Evolutionary conservation across 345 rosid genomes (phyloP).

Genomic region (Schrenkiella parvula): DNA sequence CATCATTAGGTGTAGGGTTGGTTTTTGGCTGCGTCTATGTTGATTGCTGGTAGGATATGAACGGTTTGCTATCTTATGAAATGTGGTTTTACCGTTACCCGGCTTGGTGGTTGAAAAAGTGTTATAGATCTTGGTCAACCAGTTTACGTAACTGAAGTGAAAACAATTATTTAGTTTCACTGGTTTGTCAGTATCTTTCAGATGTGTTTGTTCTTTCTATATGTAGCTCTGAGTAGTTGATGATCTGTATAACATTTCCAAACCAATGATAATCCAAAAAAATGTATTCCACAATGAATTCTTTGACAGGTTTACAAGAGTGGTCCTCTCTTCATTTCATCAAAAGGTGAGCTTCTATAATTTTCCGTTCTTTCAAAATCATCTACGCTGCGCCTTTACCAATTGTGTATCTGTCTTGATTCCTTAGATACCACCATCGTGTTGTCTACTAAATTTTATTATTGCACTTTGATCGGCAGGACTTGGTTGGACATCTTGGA

Average conservation of each 20-base stretch:
- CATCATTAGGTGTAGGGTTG: background rate
- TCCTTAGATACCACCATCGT: background rate
- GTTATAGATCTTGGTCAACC: background rate
- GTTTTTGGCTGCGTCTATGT: background rate
- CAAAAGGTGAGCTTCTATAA: constrained; percentile 59
- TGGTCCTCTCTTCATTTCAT: constrained; percentile 94
- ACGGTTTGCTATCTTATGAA: background rate
- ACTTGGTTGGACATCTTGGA: constrained; percentile 98
- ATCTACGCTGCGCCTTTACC: background rate
- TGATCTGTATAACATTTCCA: background rate
- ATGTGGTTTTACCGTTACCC: background rate
- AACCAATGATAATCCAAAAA: background rate
- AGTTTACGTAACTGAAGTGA: background rate
- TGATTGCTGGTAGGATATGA: background rate
- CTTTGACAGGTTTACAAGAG: constrained; percentile 83
- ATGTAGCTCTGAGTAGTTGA: background rate
- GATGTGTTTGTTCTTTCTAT: background rate
- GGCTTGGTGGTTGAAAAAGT: background rate
- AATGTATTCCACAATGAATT: background rate
- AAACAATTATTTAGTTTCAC: background rate
- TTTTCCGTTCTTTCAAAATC: background rate
- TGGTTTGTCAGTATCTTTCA: background rate
- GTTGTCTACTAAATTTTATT: background rate
- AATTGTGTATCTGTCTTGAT: constrained; percentile 7
- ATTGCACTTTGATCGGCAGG: constrained; percentile 47